Conservation (phyloP, 2,329 filamentous ascomycete genomes). For the Fusarium xyrophilum region DNA sequence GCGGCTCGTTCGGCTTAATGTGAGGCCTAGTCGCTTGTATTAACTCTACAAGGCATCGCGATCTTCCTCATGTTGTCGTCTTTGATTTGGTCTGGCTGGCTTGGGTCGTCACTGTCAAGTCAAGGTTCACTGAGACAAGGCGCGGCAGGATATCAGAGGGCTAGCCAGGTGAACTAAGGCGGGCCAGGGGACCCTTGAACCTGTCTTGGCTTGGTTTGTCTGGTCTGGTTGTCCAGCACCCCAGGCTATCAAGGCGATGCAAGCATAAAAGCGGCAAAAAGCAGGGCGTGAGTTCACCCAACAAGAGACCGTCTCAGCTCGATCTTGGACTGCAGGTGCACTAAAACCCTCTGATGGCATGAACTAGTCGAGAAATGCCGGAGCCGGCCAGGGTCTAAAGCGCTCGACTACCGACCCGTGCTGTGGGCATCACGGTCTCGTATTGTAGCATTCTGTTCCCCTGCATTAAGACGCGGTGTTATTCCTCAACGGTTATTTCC, state of each 20-base stretch:
- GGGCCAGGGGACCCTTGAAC: conserved; percentile 20
- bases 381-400: conserved; percentile 19
- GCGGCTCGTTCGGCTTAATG: conserved; percentile 12
- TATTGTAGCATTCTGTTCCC: conserved; percentile 10
- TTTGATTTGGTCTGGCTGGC: background rate
- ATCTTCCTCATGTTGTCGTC: conserved; percentile 13
- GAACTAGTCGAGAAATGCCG: conserved; percentile 30
- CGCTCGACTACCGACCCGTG: conserved; percentile 7
- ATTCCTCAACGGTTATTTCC: background rate
- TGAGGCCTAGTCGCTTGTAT: background rate
- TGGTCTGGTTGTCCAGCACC: background rate
- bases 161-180: conserved; percentile 12
- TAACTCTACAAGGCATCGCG: conserved; percentile 11
- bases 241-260: background rate
- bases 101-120: conserved; percentile 17
- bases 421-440: conserved; percentile 3
- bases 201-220: background rate
- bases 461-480: conserved; percentile 1
- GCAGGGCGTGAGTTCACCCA: conserved; percentile 2
- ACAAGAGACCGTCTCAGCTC: conserved; percentile 18
- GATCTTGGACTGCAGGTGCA: conserved; percentile 21
- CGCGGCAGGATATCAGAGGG: conserved; percentile 17
- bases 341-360: conserved; percentile 14
- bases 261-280: conserved; percentile 8
- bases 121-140: conserved; percentile 30